Evolutionary conservation across 1,284 basidiomycete genomes (phyloP).

Genomic region (Cutaneotrichosporon mucoides): DNA sequence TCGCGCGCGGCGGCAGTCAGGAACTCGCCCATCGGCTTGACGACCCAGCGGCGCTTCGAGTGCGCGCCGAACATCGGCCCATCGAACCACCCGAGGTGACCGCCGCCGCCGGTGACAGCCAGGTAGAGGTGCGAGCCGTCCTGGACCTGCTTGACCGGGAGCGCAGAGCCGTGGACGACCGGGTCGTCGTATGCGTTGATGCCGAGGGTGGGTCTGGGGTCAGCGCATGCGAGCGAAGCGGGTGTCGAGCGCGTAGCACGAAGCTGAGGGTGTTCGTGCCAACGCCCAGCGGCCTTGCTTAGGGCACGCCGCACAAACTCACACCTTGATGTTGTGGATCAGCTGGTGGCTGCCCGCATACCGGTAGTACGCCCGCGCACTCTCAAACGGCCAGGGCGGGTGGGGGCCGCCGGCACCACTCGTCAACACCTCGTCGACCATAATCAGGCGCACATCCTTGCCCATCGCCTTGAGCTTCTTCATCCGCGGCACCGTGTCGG

Average conservation of each 20-base stretch:
- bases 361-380: constrained; percentile 74
- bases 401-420: constrained; percentile 70
- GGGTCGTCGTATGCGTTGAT: constrained; percentile 92
- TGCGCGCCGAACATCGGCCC: constrained; percentile 33
- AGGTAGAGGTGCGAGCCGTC: constrained; percentile 65
- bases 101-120: constrained; percentile 72
- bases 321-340: constrained; percentile 43
- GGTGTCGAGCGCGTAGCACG: too few species aligned
- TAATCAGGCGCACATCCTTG: constrained; percentile 25
- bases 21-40: constrained; percentile 43
- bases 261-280: too few species aligned
- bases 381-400: constrained; percentile 66
- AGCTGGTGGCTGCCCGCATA: constrained; percentile 55
- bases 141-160: constrained; percentile 56
- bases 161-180: constrained; percentile 58
- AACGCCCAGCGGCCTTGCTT: too few species aligned
- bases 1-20: constrained; percentile 28
- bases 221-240: background rate
- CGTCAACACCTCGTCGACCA: constrained; percentile 60
- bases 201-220: constrained; percentile 58
- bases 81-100: constrained; percentile 94
- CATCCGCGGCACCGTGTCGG: constrained; percentile 20
- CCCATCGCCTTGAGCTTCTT: constrained; percentile 19
- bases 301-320: constrained; percentile 8
- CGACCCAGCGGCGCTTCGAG: constrained; percentile 42